Conservation (phyloP, 2,329 filamentous ascomycete species). For the Alternaria burnsii region DNA sequence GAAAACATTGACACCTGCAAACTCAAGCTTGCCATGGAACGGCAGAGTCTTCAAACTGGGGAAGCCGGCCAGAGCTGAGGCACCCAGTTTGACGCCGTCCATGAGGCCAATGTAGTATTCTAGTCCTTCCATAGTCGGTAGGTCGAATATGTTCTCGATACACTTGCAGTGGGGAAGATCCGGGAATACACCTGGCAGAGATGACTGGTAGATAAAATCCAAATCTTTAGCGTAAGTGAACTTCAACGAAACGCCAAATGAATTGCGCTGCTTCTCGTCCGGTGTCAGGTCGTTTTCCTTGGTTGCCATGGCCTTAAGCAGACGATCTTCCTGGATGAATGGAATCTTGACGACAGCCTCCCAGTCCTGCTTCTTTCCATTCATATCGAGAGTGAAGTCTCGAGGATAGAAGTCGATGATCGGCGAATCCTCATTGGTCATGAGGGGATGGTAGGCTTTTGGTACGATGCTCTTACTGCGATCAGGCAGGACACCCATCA, state of each 20-base stretch:
- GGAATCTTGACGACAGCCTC: constrained; percentile 99
- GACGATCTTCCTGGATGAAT: constrained; percentile 91
- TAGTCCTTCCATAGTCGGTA: constrained; percentile 89
- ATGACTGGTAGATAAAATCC: constrained; percentile 86
- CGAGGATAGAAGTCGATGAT: constrained; percentile 98
- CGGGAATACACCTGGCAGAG: constrained; percentile 87
- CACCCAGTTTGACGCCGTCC: constrained; percentile 82
- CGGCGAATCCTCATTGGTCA: constrained; percentile 88
- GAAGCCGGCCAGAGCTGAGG: constrained; percentile 88
- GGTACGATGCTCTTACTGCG: constrained; percentile 98
- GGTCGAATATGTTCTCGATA: constrained; percentile 93
- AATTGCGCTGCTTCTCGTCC: constrained; percentile 83
- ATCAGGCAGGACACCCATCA: constrained; percentile 98
- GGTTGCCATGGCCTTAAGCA: constrained; percentile 85
- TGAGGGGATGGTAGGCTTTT: constrained; percentile 83
- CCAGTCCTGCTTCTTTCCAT: constrained; percentile 99
- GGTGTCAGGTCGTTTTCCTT: constrained; percentile 80
- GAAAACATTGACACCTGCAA: constrained; percentile 93
- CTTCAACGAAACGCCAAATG: constrained; percentile 90
- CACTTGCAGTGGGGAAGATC: constrained; percentile 88
- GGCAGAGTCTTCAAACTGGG: constrained; percentile 87
- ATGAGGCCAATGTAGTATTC: constrained; percentile 86
- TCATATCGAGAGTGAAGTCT: constrained; percentile 98
- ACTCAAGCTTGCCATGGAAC: constrained; percentile 81
- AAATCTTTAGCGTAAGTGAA: constrained; percentile 84